Evolutionary conservation across 768 basidiomycete species (phyloP).

Genomic region (Mycena polygramma): DNA sequence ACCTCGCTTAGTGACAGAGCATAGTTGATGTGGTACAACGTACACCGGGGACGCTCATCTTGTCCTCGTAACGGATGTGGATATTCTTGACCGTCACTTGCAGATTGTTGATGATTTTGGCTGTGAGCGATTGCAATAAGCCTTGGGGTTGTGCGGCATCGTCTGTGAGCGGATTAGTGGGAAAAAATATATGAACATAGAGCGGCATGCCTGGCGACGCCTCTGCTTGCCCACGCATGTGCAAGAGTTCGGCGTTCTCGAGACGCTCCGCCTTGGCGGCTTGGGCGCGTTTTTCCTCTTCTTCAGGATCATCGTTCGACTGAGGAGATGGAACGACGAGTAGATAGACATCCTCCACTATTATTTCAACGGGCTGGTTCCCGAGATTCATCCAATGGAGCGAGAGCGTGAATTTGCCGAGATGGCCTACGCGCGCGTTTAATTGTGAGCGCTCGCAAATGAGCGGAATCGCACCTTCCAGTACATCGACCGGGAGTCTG

Average conservation of each 20-base stretch:
- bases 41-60: constrained; percentile 92
- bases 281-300: constrained; percentile 87
- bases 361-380: constrained; percentile 90
- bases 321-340: constrained; percentile 88
- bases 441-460: constrained; percentile 10
- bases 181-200: not conserved
- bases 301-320: constrained; percentile 77
- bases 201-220: constrained; percentile 57
- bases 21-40: constrained; percentile 45
- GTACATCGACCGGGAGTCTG: constrained; percentile 93
- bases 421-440: constrained; percentile 66
- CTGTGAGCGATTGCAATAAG: constrained; percentile 83
- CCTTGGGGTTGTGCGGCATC: constrained; percentile 85
- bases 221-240: constrained; percentile 72
- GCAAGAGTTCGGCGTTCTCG: constrained; percentile 87
- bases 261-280: constrained; percentile 91
- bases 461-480: constrained; percentile 72
- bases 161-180: constrained; percentile 46
- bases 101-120: constrained; percentile 94
- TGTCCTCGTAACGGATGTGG: constrained; percentile 97
- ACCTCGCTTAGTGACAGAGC: constrained; percentile 5
- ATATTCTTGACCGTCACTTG: constrained; percentile 97
- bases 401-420: constrained; percentile 88
- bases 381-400: constrained; percentile 92
- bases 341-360: constrained; percentile 95